Evolutionary conservation across 164 flowering plant genomes (phyloP), one percentile per base, ranked within the genome.

Genomic region (Magnolia officinalis): DNA sequence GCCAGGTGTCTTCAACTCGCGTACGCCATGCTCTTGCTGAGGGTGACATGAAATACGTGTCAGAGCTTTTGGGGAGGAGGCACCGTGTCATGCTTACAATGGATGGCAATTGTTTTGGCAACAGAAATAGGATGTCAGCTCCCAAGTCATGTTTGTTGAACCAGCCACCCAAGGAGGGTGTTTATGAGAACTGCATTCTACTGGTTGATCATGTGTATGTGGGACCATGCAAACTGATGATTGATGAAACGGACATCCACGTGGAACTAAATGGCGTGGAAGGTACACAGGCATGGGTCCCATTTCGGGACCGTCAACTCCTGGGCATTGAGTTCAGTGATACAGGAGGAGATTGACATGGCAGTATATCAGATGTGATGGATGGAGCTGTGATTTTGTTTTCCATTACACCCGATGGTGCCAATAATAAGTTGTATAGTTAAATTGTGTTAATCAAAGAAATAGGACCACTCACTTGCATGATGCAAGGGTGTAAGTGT

Each of bases 1-100:
- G 98, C 58, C 99, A 92, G 77, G 97, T 96, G 26, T 94, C 98
- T 59, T 96, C 98, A 59, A 94, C 99, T 63, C 93, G 98, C 24
- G 98, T 96, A 50, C 92, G 99, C 31, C 85, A 80, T 79, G 97
- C 98, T 63, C 94, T 96, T 77, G 86, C 88, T 51, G 76, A 71
- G 24, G 97, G 98, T 59, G 91, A 94, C 66, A 89, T 94, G 91
- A 81, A 83, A 45, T 90, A 92, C 72, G 99, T 96, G 10, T 86
- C 97, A 20, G 87, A 93, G 78, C 95, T 96, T 72, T 79, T 96
- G 75, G 99, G 99, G 61, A 92, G 98, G 18, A 75, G 65, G 1
- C 98, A 94, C 79, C 95, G 97, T 66, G 86, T 96, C 19, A 73
- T 90, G 58, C 31, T 96, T 72, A 77, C n/a, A 72, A 72, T 80